A percentile compares a stretch with the other conserved stretches of the same genome.
These are phyloP conservation scores for Diaporthe sp. DNA, from an alignment of 2,329 filamentous ascomycete species.

Conservation along the genomic window DNA sequence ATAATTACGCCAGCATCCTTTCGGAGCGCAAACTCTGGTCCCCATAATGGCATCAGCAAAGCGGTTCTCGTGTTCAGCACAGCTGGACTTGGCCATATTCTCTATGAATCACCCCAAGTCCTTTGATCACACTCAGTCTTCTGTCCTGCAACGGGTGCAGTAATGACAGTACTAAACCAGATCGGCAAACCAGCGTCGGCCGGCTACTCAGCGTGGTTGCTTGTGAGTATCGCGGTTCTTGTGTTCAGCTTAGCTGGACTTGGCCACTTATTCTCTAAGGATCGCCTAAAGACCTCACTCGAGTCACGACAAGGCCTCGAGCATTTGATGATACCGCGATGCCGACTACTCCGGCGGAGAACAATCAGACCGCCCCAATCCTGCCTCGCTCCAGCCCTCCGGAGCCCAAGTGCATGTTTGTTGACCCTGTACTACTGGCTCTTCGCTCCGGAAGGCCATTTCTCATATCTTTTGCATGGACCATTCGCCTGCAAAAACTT, in stretches of 20 bases:
- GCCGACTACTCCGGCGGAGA: constrained; percentile 17
- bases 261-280: not conserved
- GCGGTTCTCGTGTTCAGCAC: no score
- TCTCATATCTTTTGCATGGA: constrained; percentile 78
- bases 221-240: not conserved
- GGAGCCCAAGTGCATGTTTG: constrained; percentile 62
- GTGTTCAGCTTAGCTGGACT: not conserved
- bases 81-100: no score
- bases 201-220: not conserved
- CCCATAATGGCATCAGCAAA: no score
- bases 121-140: not conserved
- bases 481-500: no score
- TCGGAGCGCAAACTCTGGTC: no score
- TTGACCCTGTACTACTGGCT: constrained; percentile 68
- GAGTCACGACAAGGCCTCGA: no score
- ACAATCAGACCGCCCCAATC: not conserved
- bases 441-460: constrained; percentile 77
- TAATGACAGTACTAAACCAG: not conserved
- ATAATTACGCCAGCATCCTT: no score
- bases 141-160: not conserved
- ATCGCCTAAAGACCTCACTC: not conserved
- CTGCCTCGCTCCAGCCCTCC: constrained; percentile 27
- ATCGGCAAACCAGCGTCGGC: not conserved
- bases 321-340: constrained; percentile 26
- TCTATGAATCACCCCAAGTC: no score